Percentiles rank a stretch among this genome's conserved stretches.
phyloP scores from a whole-genome alignment of 2,329 filamentous ascomycete species.

The Curvularia verruculosa region DNA sequence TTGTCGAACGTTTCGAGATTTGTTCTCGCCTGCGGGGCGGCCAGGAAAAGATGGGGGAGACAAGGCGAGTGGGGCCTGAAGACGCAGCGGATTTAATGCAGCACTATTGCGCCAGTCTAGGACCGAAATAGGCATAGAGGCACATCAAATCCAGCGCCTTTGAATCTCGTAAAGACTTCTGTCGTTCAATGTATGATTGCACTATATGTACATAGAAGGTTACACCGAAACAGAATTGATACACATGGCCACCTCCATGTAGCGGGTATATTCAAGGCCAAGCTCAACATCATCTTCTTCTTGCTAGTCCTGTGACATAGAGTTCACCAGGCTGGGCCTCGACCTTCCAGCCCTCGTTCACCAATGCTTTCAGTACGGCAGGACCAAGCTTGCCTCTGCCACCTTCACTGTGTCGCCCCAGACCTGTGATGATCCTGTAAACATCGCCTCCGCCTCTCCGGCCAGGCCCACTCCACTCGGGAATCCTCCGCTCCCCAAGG shows the following conservation, averaged over 20 bases:
- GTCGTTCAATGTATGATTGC: not conserved
- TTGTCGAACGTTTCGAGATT: slow-evolving; percentile 9
- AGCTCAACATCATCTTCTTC: slow-evolving; percentile 22
- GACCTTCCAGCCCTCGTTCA: slow-evolving; percentile 82
- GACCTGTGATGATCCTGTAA: slow-evolving; percentile 80
- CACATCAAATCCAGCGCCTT: not conserved
- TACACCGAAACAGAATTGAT: slow-evolving; percentile 5
- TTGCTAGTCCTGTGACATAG: slow-evolving; percentile 66
- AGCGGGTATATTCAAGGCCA: not conserved
- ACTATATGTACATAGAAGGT: not conserved
- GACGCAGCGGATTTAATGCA: slow-evolving; percentile 15
- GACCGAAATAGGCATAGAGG: not conserved
- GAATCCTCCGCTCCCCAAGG: slow-evolving; percentile 68
- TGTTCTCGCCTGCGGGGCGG: not conserved
- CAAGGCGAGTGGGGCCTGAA: slow-evolving; percentile 8
- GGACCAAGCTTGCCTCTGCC: slow-evolving; percentile 78
- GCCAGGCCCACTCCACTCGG: slow-evolving; percentile 49
- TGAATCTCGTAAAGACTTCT: not conserved
- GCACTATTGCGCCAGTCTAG: slow-evolving; percentile 10
- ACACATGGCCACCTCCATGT: not conserved
- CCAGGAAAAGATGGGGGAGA: not conserved
- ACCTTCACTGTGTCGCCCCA: slow-evolving; percentile 77
- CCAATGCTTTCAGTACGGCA: slow-evolving; percentile 77
- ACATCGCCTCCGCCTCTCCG: slow-evolving; percentile 55
- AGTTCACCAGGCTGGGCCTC: slow-evolving; percentile 74